These are phyloP conservation scores for Geotrichum klebahnii DNA, from an alignment of 1,139 yeast genomes.

Conservation along the genomic window DNA sequence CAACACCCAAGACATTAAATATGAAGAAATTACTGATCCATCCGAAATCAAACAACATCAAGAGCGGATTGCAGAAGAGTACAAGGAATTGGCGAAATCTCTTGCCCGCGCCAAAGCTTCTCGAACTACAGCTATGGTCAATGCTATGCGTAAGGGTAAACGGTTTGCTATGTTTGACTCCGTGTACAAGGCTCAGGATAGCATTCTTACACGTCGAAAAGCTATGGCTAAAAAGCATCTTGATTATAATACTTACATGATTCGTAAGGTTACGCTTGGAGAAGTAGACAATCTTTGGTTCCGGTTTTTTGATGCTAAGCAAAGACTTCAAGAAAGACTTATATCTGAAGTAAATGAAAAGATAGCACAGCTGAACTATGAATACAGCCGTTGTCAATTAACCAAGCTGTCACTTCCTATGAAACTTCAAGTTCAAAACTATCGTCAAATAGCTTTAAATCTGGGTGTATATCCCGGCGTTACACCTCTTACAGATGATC, in stretches of 20 bases:
- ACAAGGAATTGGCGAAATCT: slow-evolving; percentile 32
- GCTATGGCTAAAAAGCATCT: slow-evolving; percentile 24
- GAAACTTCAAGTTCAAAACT: slow-evolving; percentile 5
- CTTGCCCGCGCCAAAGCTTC: slow-evolving; percentile 33
- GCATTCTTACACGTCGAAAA: slow-evolving; percentile 26
- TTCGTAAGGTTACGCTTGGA: slow-evolving; percentile 29
- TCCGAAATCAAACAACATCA: slow-evolving; percentile 28
- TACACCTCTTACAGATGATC: not conserved
- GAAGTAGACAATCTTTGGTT: slow-evolving; percentile 30
- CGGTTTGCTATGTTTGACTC: slow-evolving; percentile 27
- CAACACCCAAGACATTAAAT: not conserved
- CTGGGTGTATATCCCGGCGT: slow-evolving; percentile 5
- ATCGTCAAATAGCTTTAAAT: slow-evolving; percentile 2
- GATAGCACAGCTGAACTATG: slow-evolving; percentile 23
- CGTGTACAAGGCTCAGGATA: slow-evolving; percentile 29
- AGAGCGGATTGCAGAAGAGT: slow-evolving; percentile 33
- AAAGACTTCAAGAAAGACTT: slow-evolving; percentile 7
- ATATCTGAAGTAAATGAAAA: slow-evolving; percentile 17
- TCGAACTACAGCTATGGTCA: slow-evolving; percentile 33
- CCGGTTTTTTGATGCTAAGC: slow-evolving; percentile 12
- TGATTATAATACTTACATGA: slow-evolving; percentile 29
- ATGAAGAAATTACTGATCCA: slow-evolving; percentile 4
- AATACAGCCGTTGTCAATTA: slow-evolving; percentile 13
- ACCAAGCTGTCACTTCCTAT: slow-evolving; percentile 10
- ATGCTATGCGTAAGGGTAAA: slow-evolving; percentile 30